Evolutionary conservation across 257 asterid species (phyloP).

Genomic region (Lantana camara): DNA sequence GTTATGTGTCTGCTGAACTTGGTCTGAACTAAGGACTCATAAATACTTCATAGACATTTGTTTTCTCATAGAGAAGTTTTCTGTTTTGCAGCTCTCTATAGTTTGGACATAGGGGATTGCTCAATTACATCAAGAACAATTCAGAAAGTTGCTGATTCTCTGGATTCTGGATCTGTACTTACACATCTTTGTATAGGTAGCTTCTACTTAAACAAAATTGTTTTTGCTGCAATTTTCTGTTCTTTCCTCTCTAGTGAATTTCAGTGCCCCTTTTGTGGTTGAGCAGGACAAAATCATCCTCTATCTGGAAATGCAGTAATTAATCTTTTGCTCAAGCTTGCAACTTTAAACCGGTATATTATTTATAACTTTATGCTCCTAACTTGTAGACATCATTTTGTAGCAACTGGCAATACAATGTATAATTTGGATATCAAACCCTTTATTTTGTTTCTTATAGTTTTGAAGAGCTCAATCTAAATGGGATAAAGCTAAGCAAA

Average conservation of each 20-base stretch:
- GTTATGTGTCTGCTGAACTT: constrained; percentile 22
- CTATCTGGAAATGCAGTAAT: constrained; percentile 66
- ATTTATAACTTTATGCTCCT: constrained; percentile 8
- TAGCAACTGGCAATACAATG: constrained; percentile 25
- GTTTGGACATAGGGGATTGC: constrained; percentile 79
- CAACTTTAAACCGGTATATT: constrained; percentile 57
- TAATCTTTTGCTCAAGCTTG: constrained; percentile 65
- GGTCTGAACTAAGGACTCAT: constrained; percentile 11
- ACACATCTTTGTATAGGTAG: constrained; percentile 79
- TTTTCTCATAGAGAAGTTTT: constrained; percentile 21
- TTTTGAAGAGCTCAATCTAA: constrained; percentile 82
- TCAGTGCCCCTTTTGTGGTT: constrained; percentile 22
- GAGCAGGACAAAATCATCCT: constrained; percentile 73
- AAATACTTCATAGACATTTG: too few species aligned
- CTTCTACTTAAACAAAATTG: constrained; percentile 12
- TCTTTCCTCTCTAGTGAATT: constrained; percentile 16
- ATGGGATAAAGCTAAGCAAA: constrained; percentile 81
- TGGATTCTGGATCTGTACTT: constrained; percentile 68
- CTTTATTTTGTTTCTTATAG: constrained; percentile 39
- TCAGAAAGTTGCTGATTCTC: constrained; percentile 83
- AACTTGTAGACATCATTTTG: constrained; percentile 8
- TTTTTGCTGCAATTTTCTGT: constrained; percentile 18
- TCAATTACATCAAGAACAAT: constrained; percentile 86
- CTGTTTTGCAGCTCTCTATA: constrained; percentile 78
- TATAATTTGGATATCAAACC: background rate